These are phyloP conservation scores for Neurospora sp. DNA, from an alignment of 2,329 filamentous ascomycete species.

Conservation along the genomic window DNA sequence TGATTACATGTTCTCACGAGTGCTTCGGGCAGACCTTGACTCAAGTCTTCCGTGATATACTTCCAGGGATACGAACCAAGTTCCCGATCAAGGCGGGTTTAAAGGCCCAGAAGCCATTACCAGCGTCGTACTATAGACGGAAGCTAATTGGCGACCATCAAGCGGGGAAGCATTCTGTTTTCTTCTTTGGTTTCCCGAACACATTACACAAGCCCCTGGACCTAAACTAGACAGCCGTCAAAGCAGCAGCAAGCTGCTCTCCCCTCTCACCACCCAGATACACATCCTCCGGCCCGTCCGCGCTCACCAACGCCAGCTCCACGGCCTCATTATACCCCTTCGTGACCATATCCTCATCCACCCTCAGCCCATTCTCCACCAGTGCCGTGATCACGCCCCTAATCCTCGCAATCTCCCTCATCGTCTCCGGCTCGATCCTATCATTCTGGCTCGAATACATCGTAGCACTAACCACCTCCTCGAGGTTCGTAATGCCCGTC, in stretches of 20 bases:
- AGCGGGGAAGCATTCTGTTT: not conserved
- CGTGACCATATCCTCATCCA: slow-evolving; percentile 84
- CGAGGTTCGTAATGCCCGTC: slow-evolving; percentile 66
- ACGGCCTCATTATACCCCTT: slow-evolving; percentile 73
- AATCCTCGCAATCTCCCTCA: slow-evolving; percentile 80
- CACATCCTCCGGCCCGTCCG: slow-evolving; percentile 44
- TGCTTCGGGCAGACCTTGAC: not conserved
- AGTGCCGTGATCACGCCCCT: slow-evolving; percentile 72
- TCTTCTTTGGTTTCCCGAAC: not conserved
- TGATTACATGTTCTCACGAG: not conserved
- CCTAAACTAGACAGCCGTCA: slow-evolving; percentile 20
- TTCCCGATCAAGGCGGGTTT: not conserved
- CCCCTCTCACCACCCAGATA: slow-evolving; percentile 51
- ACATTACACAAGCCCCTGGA: not conserved
- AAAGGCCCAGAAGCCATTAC: not conserved
- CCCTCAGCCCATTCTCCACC: slow-evolving; percentile 69
- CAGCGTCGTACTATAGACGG: not conserved
- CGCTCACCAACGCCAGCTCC: slow-evolving; percentile 56
- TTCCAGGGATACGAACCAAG: not conserved
- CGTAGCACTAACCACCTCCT: slow-evolving; percentile 73
- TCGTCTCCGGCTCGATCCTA: slow-evolving; percentile 61
- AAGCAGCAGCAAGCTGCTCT: slow-evolving; percentile 35
- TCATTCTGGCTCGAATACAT: slow-evolving; percentile 97
- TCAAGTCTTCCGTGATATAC: not conserved
- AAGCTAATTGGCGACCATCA: not conserved